Evolutionary conservation across 768 basidiomycete genomes (phyloP).

Genomic region (Pisolithus tinctorius): DNA sequence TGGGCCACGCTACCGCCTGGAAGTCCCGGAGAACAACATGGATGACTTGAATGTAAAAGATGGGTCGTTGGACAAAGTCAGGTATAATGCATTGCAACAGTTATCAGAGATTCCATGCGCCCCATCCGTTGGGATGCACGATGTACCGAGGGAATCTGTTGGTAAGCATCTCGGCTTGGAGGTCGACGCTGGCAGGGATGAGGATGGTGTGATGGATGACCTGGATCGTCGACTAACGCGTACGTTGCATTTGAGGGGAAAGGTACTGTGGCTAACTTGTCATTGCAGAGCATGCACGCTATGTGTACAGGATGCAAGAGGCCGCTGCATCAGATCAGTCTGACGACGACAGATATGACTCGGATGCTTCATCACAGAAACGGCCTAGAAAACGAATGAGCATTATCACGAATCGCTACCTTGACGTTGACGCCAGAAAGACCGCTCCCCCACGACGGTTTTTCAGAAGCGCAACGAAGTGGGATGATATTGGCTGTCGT

Average conservation of each 20-base stretch:
- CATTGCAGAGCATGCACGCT: conserved; percentile 53
- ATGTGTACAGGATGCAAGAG: conserved; percentile 55
- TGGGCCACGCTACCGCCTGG: conserved; percentile 88
- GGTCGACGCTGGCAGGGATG: conserved; percentile 35
- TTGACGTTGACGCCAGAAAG: conserved; percentile 37
- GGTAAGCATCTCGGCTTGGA: conserved; percentile 55
- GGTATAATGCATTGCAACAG: conserved; percentile 54
- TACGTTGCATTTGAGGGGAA: conserved; percentile 28
- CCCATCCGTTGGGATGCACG: conserved; percentile 83
- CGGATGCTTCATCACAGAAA: conserved; percentile 38
- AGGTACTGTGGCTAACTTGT: neutral
- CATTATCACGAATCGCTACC: conserved; percentile 53
- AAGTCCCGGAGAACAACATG: conserved; percentile 90
- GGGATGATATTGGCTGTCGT: conserved; percentile 26
- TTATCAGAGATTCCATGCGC: conserved; percentile 59
- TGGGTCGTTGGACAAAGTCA: conserved; percentile 70
- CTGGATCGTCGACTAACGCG: conserved; percentile 68
- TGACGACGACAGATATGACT: conserved; percentile 42
- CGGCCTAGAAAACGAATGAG: conserved; percentile 57
- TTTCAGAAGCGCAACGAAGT: conserved; percentile 43
- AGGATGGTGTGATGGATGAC: conserved; percentile 43
- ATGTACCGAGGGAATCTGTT: conserved; percentile 68
- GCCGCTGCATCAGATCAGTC: conserved; percentile 44
- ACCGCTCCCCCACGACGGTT: conserved; percentile 41
- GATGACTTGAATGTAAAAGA: conserved; percentile 86